Conservation (phyloP, 371 early-diverging fungal species). For the Haplosporangium sp. region DNA sequence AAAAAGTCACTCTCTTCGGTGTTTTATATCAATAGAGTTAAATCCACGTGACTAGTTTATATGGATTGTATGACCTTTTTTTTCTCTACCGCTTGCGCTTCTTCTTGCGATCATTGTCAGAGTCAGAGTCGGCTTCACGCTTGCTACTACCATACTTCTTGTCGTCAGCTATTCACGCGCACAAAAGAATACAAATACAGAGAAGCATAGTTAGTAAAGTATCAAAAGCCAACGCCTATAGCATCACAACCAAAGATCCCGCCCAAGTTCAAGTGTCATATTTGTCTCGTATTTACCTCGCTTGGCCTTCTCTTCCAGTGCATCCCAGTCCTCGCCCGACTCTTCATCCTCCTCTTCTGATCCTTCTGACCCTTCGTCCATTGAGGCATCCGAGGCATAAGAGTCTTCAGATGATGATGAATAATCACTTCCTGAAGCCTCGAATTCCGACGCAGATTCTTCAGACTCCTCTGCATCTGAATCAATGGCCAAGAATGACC, state of each 20-base stretch:
- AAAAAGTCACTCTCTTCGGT: neutral
- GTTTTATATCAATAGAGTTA: neutral
- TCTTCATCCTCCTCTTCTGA: conserved; percentile 47
- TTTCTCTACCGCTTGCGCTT: conserved; percentile 49
- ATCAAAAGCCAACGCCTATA: neutral
- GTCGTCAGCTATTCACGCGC: conserved; percentile 61
- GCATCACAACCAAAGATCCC: neutral
- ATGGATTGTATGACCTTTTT: neutral
- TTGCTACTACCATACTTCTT: conserved; percentile 58
- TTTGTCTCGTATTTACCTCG: conserved; percentile 56
- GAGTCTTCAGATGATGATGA: conserved; percentile 75
- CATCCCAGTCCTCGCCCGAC: conserved; percentile 79
- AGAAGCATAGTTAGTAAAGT: neutral
- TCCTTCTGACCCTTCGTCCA: conserved; percentile 60
- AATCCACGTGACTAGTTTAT: no score
- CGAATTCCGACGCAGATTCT: conserved; percentile 73
- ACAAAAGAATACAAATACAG: neutral
- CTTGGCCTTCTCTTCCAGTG: conserved; percentile 81
- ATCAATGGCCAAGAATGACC: conserved; percentile 90
- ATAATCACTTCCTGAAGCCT: conserved; percentile 60
- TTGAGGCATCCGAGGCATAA: conserved; percentile 74
- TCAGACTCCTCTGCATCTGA: conserved; percentile 70
- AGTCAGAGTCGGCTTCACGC: conserved; percentile 59
- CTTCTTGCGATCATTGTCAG: conserved; percentile 59
- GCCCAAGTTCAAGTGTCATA: no score